phyloP scores from a whole-genome alignment of 768 basidiomycete genomes.

The Calocybe cyanea region DNA sequence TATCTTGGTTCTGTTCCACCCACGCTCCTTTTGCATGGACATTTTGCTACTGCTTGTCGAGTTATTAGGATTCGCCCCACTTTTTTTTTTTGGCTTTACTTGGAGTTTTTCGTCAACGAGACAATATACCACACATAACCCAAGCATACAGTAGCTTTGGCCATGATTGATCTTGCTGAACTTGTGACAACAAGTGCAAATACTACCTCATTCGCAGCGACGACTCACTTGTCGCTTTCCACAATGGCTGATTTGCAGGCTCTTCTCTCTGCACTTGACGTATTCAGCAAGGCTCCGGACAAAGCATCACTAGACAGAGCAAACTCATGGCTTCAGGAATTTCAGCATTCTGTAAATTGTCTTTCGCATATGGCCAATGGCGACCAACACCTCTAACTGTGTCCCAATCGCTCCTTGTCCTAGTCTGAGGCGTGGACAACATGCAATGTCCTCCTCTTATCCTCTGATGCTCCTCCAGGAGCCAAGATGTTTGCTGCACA shows the following conservation, averaged over 20 bases:
- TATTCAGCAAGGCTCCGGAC: conserved; percentile 81
- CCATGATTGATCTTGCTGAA: too few relatives aligned
- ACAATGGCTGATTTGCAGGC: conserved; percentile 68
- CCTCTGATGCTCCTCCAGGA: conserved; percentile 69
- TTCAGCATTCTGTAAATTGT: conserved; percentile 97
- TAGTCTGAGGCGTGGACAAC: conserved; percentile 97
- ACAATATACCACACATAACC: conserved; percentile 44
- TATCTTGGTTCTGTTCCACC: conserved; percentile 52
- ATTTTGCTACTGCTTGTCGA: conserved; percentile 45
- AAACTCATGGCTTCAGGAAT: conserved; percentile 95
- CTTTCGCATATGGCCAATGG: conserved; percentile 68
- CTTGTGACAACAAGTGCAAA: conserved; percentile 38
- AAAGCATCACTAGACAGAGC: conserved; percentile 79
- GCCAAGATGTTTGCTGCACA: conserved; percentile 95
- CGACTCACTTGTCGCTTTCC: conserved; percentile 14
- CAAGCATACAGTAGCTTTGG: too few relatives aligned
- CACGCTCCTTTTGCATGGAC: conserved; percentile 59
- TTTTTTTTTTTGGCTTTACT: conserved; percentile 42
- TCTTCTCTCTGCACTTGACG: conserved; percentile 71
- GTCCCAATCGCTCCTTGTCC: conserved; percentile 53
- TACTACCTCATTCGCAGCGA: not conserved
- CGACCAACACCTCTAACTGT: conserved; percentile 64
- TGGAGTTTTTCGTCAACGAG: conserved; percentile 31
- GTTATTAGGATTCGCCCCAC: conserved; percentile 43
- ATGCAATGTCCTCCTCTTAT: conserved; percentile 86